phyloP scores from a whole-genome alignment of 2,329 filamentous ascomycete species.

The Tolypocladium inflatum region DNA sequence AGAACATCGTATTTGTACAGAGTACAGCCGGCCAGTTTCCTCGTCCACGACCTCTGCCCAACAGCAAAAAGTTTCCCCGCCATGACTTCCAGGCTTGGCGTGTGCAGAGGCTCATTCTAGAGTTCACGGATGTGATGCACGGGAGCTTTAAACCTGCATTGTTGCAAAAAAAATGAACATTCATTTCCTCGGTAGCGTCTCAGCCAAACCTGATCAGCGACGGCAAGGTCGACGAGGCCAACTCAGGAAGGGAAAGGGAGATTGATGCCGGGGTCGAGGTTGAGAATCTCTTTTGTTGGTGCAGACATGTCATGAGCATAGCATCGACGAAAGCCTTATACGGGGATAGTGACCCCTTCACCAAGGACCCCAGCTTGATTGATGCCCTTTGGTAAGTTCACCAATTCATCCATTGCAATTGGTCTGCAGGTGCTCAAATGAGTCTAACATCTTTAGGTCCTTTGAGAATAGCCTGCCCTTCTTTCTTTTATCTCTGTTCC shows the following conservation, averaged over 20 bases:
- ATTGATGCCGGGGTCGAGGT: constrained; percentile 14
- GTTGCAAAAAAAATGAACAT: background rate
- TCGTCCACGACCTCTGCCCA: no score
- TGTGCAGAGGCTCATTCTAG: constrained; percentile 6
- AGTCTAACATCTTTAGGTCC: constrained; percentile 1
- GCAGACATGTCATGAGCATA: constrained; percentile 24
- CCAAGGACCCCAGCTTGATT: constrained; percentile 9
- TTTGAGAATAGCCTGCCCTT: constrained; percentile 14
- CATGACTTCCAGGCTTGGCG: no score
- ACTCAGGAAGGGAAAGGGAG: constrained; percentile 6
- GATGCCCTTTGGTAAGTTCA: constrained; percentile 8
- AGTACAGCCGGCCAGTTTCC: no score
- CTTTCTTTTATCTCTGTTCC: constrained; percentile 19
- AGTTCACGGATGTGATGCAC: constrained; percentile 18
- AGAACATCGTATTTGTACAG: no score
- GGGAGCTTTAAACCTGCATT: background rate
- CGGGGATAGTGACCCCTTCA: constrained; percentile 32
- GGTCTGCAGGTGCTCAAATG: no score
- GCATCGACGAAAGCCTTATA: constrained; percentile 30
- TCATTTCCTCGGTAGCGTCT: background rate
- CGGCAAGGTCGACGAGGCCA: background rate
- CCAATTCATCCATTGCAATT: no score
- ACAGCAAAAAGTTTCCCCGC: no score
- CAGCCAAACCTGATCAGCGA: background rate
- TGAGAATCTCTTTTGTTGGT: constrained; percentile 28